These are phyloP conservation scores for Synchytrium microbalum DNA, from an alignment of 371 early-diverging fungal genomes.

Conservation along the genomic window DNA sequence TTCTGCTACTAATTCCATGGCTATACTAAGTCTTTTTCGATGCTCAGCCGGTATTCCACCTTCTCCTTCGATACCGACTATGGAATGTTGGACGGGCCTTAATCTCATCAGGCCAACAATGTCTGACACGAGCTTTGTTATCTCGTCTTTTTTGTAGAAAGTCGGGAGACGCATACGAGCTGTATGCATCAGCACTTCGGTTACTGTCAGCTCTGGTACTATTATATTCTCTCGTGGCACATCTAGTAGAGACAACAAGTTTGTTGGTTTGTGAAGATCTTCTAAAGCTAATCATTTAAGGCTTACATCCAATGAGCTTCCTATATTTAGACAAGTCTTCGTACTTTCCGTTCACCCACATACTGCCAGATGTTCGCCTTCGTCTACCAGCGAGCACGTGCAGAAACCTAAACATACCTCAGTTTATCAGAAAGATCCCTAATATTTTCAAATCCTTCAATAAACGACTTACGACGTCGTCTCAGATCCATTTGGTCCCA, in stretches of 20 bases:
- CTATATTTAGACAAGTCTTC: constrained; percentile 34
- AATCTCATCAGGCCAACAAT: constrained; percentile 46
- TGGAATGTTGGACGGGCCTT: constrained; percentile 47
- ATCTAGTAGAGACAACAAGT: no score
- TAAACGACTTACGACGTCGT: constrained; percentile 14
- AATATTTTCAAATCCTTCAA: not conserved
- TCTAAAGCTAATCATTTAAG: constrained; percentile 10
- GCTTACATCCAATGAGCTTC: constrained; percentile 37
- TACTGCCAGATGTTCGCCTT: constrained; percentile 28
- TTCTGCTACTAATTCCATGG: constrained; percentile 69
- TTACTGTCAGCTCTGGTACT: constrained; percentile 49
- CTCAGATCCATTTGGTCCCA: constrained; percentile 77
- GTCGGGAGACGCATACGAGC: constrained; percentile 60
- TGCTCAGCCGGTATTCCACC: constrained; percentile 85
- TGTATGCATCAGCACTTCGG: constrained; percentile 48
- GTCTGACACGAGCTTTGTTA: constrained; percentile 50
- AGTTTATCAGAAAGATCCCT: not conserved
- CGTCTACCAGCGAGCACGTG: constrained; percentile 37
- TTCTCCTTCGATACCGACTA: constrained; percentile 56
- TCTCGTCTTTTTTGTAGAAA: constrained; percentile 32
- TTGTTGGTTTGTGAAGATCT: no score
- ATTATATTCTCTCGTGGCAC: constrained; percentile 64
- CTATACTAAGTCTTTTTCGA: constrained; percentile 73
- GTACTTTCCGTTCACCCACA: constrained; percentile 32
- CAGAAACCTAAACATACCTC: constrained; percentile 38